A percentile compares a stretch with the other conserved stretches of the same genome.
Evolutionary conservation across 306 rosid species (phyloP).

Genomic region (Prunus fruticosa): DNA sequence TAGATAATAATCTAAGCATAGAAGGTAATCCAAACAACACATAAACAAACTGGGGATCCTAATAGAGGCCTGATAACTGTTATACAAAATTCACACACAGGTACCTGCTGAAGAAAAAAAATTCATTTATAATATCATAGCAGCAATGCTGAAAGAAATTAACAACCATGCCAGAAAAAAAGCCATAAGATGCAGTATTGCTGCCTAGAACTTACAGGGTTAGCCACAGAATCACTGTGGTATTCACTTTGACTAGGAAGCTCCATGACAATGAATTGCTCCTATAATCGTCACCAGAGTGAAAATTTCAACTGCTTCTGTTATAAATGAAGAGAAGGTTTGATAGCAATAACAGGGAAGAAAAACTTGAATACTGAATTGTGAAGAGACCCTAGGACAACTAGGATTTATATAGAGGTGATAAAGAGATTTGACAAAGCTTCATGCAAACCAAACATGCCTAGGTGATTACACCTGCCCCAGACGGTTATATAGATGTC

Average conservation of each 20-base stretch:
- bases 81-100: not conserved
- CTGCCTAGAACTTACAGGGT: conserved; percentile 2
- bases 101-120: not conserved
- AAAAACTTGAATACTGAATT: conserved; percentile 6
- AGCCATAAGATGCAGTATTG: not conserved
- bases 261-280: not conserved
- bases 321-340: not conserved
- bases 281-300: not conserved
- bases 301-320: conserved; percentile 2
- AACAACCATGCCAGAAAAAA: not conserved
- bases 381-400: not conserved
- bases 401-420: conserved; percentile 11
- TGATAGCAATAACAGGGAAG: not conserved
- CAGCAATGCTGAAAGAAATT: not conserved
- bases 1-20: not conserved
- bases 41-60: not conserved
- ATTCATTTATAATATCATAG: not conserved
- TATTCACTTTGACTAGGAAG: not conserved
- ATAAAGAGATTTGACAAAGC: not conserved
- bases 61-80: conserved; percentile 2
- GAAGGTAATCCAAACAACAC: not conserved
- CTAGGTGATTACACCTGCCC: conserved; percentile 19
- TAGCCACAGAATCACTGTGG: not conserved
- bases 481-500: not conserved
- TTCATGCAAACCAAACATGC: conserved; percentile 9